These are phyloP conservation scores for Pisolithus thermaeus DNA, from an alignment of 1,284 basidiomycete species.

Conservation along the genomic window DNA sequence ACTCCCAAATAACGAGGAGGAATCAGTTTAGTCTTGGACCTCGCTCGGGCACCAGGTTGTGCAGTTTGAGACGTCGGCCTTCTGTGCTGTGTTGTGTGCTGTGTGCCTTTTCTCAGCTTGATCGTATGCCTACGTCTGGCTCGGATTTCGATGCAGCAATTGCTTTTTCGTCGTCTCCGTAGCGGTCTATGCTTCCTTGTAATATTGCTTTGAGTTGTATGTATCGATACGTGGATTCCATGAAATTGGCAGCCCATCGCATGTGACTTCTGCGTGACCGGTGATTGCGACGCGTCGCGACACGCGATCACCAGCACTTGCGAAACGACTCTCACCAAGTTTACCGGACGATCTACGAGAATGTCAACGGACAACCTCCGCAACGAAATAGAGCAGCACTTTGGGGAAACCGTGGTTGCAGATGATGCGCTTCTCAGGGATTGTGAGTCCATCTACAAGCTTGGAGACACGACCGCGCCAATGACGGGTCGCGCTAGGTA, in stretches of 20 bases:
- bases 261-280: conserved; percentile 4
- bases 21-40: conserved; percentile 30
- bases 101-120: conserved; percentile 16
- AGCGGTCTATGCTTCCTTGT: background rate
- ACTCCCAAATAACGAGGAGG: conserved; percentile 25
- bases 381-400: conserved; percentile 26
- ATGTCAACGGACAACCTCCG: conserved; percentile 22
- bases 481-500: conserved; percentile 37
- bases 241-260: background rate
- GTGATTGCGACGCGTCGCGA: conserved; percentile 13
- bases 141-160: conserved; percentile 12
- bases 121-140: conserved; percentile 12
- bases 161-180: conserved; percentile 3
- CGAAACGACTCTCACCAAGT: background rate
- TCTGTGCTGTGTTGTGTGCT: conserved; percentile 17
- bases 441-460: conserved; percentile 33
- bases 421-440: conserved; percentile 36
- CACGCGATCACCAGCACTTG: conserved; percentile 2
- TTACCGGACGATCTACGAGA: background rate
- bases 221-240: conserved; percentile 24
- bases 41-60: conserved; percentile 13
- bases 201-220: conserved; percentile 18
- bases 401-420: conserved; percentile 31
- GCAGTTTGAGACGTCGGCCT: conserved; percentile 6
- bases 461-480: background rate